Base-by-base conservation (phyloP, 257 asterid genomes). In the Vinca minor region DNA sequence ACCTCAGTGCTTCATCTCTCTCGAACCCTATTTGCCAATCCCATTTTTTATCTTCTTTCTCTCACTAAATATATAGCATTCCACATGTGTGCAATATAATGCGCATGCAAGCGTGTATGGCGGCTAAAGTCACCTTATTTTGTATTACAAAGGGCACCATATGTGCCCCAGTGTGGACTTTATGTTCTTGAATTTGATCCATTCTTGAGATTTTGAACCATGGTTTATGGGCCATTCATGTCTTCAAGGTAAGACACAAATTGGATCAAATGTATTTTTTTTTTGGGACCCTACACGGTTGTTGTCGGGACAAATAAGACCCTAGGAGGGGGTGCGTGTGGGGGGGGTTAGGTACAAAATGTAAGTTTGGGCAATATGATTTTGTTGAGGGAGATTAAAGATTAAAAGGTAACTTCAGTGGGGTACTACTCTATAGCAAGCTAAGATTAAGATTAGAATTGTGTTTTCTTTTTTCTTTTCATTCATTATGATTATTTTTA, bases 61-160 rank as follows among this genome's bases (percentile, higher is more conserved):
- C 77, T 59, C 35, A 31, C 34, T 26, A 23, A 61, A 29, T 69
- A 32, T 1, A 21, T 20, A 34, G 4, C 7, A 56, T 54, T 28
- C 63, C 66, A 29, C 70, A 64, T 63, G 67, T 69, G 75, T 42
- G 65, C 36, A 20, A 53, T 57, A 55, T 35, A 71, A 71, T 74
- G 71, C 76, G 88, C 95, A 77, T 84, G 90, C 91, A 76, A 77
- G 79, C 80, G 72, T 85, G 82, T n/a, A 61, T 83, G 90, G 87
- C 91, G 97, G 95, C 95, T 87, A 78, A 81, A 77, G 80, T 60
- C 71, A 75, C 57, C 63, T 78, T 74, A 67, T 78, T 64, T 48
- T 63, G 34, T 28, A 36, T 44, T 53, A 52, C n/a, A 49, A 39
- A 46, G 34, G 62, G 55, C 56, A 25, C 70, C 65, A 69, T 68